Percentiles rank a stretch among this genome's conserved stretches.
phyloP scores from a whole-genome alignment of 305 asterid genomes.

The Solanum chacoense region DNA sequence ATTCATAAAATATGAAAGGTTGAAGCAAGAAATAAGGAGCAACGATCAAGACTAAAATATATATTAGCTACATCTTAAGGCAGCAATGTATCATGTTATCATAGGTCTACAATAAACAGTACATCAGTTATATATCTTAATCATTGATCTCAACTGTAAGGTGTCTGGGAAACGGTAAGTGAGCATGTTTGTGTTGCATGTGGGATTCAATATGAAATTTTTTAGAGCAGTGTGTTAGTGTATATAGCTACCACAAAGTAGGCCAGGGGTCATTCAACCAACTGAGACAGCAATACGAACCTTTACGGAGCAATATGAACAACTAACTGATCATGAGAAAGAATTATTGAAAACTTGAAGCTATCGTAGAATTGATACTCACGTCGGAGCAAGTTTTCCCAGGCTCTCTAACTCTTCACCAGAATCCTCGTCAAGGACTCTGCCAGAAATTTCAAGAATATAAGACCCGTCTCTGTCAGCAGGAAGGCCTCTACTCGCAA shows the following conservation, averaged over 20 bases:
- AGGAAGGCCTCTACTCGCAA: slow-evolving; percentile 68
- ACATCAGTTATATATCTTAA: neutral
- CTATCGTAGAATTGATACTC: slow-evolving; percentile 15
- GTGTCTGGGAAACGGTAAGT: neutral
- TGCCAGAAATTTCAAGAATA: slow-evolving; percentile 76
- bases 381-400: slow-evolving; percentile 96
- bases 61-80: neutral
- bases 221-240: neutral
- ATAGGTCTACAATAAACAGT: neutral
- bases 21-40: neutral
- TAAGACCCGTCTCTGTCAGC: slow-evolving; percentile 43
- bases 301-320: neutral
- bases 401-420: slow-evolving; percentile 78
- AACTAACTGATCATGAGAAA: neutral
- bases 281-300: neutral
- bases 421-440: slow-evolving; percentile 68
- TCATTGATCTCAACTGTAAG: neutral
- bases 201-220: neutral
- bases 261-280: neutral
- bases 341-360: neutral
- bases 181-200: neutral
- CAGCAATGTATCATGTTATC: neutral
- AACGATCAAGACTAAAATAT: neutral
- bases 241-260: neutral
- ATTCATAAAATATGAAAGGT: neutral